Conservation (phyloP, 768 basidiomycete species). For the Plicaturopsis crispa region DNA sequence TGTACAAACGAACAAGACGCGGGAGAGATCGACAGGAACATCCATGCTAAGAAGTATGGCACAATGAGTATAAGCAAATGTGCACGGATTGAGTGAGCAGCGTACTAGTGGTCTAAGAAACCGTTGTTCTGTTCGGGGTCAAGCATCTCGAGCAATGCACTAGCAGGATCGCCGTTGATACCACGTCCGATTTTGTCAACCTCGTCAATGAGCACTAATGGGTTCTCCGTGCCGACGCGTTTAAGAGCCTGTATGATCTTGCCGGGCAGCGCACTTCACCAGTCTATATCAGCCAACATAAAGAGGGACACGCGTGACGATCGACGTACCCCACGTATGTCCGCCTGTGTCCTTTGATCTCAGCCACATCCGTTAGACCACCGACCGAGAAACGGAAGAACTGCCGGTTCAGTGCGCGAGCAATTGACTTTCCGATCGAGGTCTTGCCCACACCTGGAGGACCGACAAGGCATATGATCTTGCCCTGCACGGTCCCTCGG, state of each 20-base stretch:
- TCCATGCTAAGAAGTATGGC: too few relatives aligned
- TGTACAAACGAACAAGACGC: slow-evolving; percentile 96
- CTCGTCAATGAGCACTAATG: slow-evolving; percentile 90
- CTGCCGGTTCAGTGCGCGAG: slow-evolving; percentile 80
- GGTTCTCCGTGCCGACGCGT: slow-evolving; percentile 90
- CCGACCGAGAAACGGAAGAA: slow-evolving; percentile 98
- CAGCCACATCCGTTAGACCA: slow-evolving; percentile 94
- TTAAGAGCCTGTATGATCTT: slow-evolving; percentile 95
- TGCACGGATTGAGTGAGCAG: slow-evolving; percentile 13
- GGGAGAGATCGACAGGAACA: slow-evolving; percentile 91
- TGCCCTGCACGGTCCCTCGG: slow-evolving; percentile 91
- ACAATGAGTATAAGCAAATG: too few relatives aligned
- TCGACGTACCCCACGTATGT: slow-evolving; percentile 85
- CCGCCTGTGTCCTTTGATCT: slow-evolving; percentile 96
- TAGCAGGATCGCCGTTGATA: slow-evolving; percentile 87
- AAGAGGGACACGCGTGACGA: not conserved
- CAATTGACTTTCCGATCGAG: slow-evolving; percentile 90
- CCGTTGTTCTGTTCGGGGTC: slow-evolving; percentile 93
- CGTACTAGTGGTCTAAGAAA: slow-evolving; percentile 93
- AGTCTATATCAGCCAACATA: slow-evolving; percentile 1
- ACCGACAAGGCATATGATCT: slow-evolving; percentile 94
- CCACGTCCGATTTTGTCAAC: slow-evolving; percentile 94
- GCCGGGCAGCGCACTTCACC: slow-evolving; percentile 72
- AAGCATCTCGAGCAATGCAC: slow-evolving; percentile 87
- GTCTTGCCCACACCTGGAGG: slow-evolving; percentile 99